Evolutionary conservation across 805 yeast genomes (phyloP), one percentile per base, ranked within the genome.

Genomic region (Ogataea henricii): DNA sequence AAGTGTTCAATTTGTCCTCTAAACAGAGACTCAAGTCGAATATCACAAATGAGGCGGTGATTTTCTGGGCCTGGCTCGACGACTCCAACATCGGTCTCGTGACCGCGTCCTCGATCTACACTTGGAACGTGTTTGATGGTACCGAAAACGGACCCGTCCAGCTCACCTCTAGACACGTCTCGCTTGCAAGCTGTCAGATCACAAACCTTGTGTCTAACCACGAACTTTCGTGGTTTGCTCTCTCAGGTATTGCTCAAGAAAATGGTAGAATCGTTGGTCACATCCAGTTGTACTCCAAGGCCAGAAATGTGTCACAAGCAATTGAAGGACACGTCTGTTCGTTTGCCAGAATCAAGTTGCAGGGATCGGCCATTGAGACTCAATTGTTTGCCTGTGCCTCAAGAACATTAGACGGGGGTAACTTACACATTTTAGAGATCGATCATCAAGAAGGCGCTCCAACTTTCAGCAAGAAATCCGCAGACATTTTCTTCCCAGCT

Each of bases 251-350:
- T 62, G 85, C 95, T 27, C 97, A 90, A 70, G 96, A 89, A 64
- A 85, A 86, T 58, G 96, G 96, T 55, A 82, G 95, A 61, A 89
- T 94, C 57, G 97, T 89, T 27, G 99, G 99, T 65, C 95, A 89
- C 70, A 87, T 92, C 66, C 99, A 94, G 74, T 81, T 94, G 53
- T 94, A 74, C 71, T 87, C 96, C 51, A 87, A 85, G 66, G 82
- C 85, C 45, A 84, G 98, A 71, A 87, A 87, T 64, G 88, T 92
- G 33, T 91, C 97, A 12, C 99, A 94, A 72, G 91, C 96, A 17
- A 89, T 94, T 59, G 98, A 94, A 64, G 99, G 99, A 60, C 99
- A 94, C 69, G 98, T 95, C 47, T 94, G 96, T 50, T 82, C 83
- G 35, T 94, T 94, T 71, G 89, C 96, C 46, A 74, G 77, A 50